Evolutionary conservation across 2,329 filamentous ascomycete genomes (phyloP).

Genomic region (Epichloe uncinata): DNA sequence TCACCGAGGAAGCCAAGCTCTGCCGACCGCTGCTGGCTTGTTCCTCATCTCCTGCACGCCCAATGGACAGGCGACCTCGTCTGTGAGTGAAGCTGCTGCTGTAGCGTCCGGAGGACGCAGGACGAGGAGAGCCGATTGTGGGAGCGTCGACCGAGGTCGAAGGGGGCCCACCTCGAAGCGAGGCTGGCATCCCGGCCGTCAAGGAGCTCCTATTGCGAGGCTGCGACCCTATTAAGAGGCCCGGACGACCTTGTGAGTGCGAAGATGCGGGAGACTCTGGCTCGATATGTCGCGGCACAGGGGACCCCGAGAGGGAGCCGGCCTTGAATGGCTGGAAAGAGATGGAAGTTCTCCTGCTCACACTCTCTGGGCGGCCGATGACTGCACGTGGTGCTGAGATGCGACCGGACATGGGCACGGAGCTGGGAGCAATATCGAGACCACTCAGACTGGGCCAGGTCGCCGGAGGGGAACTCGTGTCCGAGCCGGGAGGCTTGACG

Average conservation of each 20-base stretch:
- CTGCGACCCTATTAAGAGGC: slow-evolving; percentile 29
- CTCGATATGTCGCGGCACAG: slow-evolving; percentile 38
- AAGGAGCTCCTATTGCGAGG: slow-evolving; percentile 58
- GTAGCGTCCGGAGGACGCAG: slow-evolving; percentile 65
- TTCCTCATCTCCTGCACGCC: slow-evolving; percentile 55
- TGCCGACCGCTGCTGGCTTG: slow-evolving; percentile 70
- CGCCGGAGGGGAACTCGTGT: slow-evolving; percentile 44
- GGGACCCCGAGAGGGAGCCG: slow-evolving; percentile 84
- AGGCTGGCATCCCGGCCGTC: slow-evolving; percentile 62
- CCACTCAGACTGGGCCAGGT: slow-evolving; percentile 35
- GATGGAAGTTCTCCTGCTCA: slow-evolving; percentile 62
- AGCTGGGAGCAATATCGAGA: slow-evolving; percentile 31
- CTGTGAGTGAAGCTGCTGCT: slow-evolving; percentile 92
- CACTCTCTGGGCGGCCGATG: slow-evolving; percentile 35
- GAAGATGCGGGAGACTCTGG: slow-evolving; percentile 42
- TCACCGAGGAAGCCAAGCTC: slow-evolving; percentile 56
- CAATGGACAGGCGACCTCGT: slow-evolving; percentile 62
- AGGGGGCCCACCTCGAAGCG: slow-evolving; percentile 52
- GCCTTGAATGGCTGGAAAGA: slow-evolving; percentile 96
- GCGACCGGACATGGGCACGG: slow-evolving; percentile 35
- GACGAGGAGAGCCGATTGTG: slow-evolving; percentile 63
- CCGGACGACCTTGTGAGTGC: slow-evolving; percentile 34
- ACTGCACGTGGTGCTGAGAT: slow-evolving; percentile 17
- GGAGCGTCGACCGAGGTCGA: slow-evolving; percentile 51
- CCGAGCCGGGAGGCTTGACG: slow-evolving; percentile 47